These are phyloP conservation scores for Scutellaria galericulata DNA, from an alignment of 257 asterid species.

Conservation along the genomic window DNA sequence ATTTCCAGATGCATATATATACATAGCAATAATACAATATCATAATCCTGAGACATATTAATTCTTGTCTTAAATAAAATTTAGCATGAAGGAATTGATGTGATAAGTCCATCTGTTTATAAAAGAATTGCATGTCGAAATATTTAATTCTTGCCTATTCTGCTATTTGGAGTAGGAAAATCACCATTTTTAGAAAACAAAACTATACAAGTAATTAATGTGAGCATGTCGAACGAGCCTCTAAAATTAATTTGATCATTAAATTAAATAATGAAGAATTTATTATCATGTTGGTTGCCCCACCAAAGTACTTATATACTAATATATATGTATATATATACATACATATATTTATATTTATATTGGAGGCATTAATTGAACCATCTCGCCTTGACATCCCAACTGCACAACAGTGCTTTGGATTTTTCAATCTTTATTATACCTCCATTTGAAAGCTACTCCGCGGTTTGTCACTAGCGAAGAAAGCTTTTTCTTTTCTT, in stretches of 20 bases:
- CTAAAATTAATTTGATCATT: slow-evolving; percentile 25
- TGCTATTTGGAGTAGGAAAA: background rate
- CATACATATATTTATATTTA: background rate
- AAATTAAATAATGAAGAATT: slow-evolving; percentile 26
- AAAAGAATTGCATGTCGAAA: slow-evolving; percentile 1
- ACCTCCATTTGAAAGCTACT: slow-evolving; percentile 36
- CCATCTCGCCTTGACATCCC: slow-evolving; percentile 39
- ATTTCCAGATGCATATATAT: slow-evolving; percentile 14
- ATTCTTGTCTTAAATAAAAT: slow-evolving; percentile 35
- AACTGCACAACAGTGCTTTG: slow-evolving; percentile 45
- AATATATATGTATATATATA: no score
- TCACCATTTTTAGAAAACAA: background rate
- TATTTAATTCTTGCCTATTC: background rate
- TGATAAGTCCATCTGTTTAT: slow-evolving; percentile 12
- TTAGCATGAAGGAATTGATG: slow-evolving; percentile 32
- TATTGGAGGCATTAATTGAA: slow-evolving; percentile 39
- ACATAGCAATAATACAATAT: background rate
- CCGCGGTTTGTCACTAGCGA: slow-evolving; percentile 26
- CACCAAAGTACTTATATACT: background rate
- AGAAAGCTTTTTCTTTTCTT: background rate
- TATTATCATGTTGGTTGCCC: slow-evolving; percentile 27
- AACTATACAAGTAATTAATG: slow-evolving; percentile 28
- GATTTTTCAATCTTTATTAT: slow-evolving; percentile 42
- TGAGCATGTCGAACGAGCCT: slow-evolving; percentile 34
- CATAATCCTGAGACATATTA: slow-evolving; percentile 34